Evolutionary conservation across 83 land plant genomes (phyloP).

Genomic region (Picea engelmannii): DNA sequence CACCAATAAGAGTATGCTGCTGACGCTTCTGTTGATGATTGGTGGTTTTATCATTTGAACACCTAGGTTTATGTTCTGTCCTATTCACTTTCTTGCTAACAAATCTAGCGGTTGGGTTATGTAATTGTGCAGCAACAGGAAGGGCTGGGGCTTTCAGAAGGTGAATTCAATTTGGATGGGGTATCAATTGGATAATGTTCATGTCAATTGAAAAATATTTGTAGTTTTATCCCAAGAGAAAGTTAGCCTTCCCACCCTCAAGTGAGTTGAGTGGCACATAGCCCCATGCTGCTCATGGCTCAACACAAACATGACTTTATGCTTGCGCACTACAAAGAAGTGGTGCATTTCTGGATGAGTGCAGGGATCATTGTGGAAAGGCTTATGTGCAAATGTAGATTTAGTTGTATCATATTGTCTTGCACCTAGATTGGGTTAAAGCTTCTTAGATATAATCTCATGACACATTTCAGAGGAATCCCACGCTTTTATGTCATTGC

Average conservation of each 20-base stretch:
- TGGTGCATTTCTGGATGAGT: slow-evolving; percentile 5
- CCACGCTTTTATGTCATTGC: background rate
- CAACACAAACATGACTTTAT: background rate
- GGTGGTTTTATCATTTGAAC: background rate
- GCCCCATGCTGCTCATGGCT: background rate
- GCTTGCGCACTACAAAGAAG: slow-evolving; percentile 4
- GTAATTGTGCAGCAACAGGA: slow-evolving; percentile 14
- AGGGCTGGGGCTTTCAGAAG: slow-evolving; percentile 13
- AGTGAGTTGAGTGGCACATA: background rate
- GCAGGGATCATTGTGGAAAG: background rate
- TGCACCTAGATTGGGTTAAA: slow-evolving; percentile 2
- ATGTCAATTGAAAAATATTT: slow-evolving; percentile 1
- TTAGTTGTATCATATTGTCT: slow-evolving; percentile 15
- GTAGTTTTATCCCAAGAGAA: slow-evolving; percentile 1
- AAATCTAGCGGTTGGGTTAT: slow-evolving; percentile 2
- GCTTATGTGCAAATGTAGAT: slow-evolving; percentile 9
- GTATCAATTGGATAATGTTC: slow-evolving; percentile 6
- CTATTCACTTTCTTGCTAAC: background rate
- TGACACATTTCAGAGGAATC: background rate
- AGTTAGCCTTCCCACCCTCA: slow-evolving; percentile 3
- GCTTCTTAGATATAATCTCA: background rate
- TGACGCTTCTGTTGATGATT: background rate
- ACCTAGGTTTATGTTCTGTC: background rate
- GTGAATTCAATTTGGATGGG: slow-evolving; percentile 16
- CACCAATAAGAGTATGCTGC: background rate